Evolutionary conservation across 2,329 filamentous ascomycete species (phyloP), one percentile per base, ranked within the genome.

Genomic region (Monosporascus sp.): DNA sequence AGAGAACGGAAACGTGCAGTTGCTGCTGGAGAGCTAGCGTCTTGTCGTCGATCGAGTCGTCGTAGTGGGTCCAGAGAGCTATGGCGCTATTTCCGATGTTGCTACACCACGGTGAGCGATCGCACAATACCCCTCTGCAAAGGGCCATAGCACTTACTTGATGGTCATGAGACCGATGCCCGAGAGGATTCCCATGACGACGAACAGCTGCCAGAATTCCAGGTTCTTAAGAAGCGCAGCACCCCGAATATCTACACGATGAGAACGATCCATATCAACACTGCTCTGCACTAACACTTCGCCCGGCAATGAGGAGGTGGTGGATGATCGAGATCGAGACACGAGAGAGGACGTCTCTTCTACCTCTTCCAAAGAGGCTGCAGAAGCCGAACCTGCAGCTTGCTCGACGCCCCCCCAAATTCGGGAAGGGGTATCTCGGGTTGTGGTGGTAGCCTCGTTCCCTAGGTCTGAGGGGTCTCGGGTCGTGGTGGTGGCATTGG

Each of bases 81-180:
- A 90, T 89, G 54, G 85, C 86, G 62, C 92, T 84, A 66, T 96
- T 95, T 44, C 94, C 94, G 65, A 97, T 96, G 63, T 99, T 99
- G 74, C 90, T 96, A 61, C 22, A 42, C 11, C 48, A 22, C 15
- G 18, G 50, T 20, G 27, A 27, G 31, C 6, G 25, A 38, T 20
- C n/a, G 46, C 22, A 18, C 31, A 37, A 7, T 5, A 3, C 15
- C 41, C 41, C 47, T 24, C 17, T 24, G 11, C 18, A 34, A 34
- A 18, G 20, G 41, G 15, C 25, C 20, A 24, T 39, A 60, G 36
- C 24, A 76, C 88, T 71, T 78, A 96, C 91, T 99, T 99, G 73
- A 99, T 99, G 0, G 93, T 97, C 94, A 99, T 99, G 59, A 99
- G 75, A 11, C 94, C 94, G 62, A 97, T 88, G 50, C 94, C 94